Conservation (phyloP, 2,329 filamentous ascomycete genomes). For the Exophiala alcalophila region DNA sequence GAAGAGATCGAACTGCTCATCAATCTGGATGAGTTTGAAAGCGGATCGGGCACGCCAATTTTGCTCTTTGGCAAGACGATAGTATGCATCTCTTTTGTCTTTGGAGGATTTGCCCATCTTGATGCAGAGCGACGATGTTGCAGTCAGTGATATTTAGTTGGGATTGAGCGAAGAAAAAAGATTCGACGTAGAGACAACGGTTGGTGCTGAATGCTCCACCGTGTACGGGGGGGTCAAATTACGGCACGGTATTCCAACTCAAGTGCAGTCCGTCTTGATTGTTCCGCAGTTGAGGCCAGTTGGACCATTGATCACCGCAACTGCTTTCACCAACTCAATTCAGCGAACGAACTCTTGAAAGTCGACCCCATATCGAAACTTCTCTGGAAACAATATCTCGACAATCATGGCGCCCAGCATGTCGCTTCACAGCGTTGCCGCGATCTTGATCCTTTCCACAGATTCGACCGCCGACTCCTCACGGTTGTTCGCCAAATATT, state of each 20-base stretch:
- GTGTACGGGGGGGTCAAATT: neutral
- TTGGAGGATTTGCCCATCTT: constrained; percentile 95
- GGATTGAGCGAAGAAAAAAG: neutral
- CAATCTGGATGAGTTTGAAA: constrained; percentile 94
- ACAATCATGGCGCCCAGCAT: constrained; percentile 66
- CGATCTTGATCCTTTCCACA: constrained; percentile 72
- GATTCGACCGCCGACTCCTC: constrained; percentile 68
- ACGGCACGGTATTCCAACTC: neutral
- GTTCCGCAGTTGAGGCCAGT: constrained; percentile 12
- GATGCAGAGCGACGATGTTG: no score
- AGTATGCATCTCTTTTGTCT: constrained; percentile 97
- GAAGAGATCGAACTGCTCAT: constrained; percentile 95
- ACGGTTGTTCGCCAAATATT: constrained; percentile 93
- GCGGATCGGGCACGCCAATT: constrained; percentile 95
- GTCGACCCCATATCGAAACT: neutral
- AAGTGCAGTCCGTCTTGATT: neutral
- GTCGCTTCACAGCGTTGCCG: constrained; percentile 73
- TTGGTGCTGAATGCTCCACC: neutral
- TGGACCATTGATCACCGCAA: neutral
- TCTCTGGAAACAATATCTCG: no score
- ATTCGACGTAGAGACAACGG: neutral
- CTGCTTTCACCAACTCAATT: no score
- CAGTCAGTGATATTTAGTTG: neutral
- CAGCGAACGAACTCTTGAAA: no score
- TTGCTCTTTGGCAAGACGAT: constrained; percentile 95